Evolutionary conservation across 2,329 filamentous ascomycete genomes (phyloP), one percentile per base, ranked within the genome.

Genomic region (Pseudogymnoascus verrucosus): DNA sequence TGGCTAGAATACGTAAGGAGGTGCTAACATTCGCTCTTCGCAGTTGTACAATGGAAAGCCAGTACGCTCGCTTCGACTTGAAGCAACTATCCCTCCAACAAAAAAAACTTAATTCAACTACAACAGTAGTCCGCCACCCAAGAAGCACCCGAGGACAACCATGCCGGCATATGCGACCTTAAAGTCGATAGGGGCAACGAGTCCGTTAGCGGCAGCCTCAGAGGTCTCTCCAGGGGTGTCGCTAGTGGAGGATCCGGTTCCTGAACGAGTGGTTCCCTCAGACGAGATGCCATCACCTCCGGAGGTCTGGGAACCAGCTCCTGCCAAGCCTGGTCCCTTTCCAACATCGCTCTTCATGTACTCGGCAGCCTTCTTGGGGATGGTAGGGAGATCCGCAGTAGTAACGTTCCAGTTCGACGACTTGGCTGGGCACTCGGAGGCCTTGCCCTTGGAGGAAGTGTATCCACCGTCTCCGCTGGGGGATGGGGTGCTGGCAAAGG

Each of bases 91-190:
- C 28, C n/a, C 51, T 57, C 28, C 51, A 57, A 21, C 10, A 57
- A 47, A 23, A 47, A 44, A 19, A 36, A 26, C 21, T 14, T 19
- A 34, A 34, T 21, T 57, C 51, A 16, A 31, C 51, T 57, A 57
- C 51, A 57, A 57, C 28, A 57, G 51, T 14, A 57, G 51, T 21
- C 51, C 51, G 8, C 51, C 51, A 21, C 51, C 51, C 8, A 57
- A 57, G 51, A 57, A 57, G 51, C 28, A 57, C 36, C 51, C 51
- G n/a, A 57, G n/a, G 51, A 34, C 51, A 57, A 36, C 51, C 51
- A 57, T 36, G 51, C 51, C 51, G 28, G n/a, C 28, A 14, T 34
- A 57, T 21, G 28, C 51, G 51, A 36, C 26, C 51, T 57, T 57
- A 16, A 57, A 57, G 26, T 57, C 51, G 16, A 57, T 57, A 34